A percentile compares a stretch with the other conserved stretches of the same genome.
Evolutionary conservation across 2,329 filamentous ascomycete genomes (phyloP).

Genomic region (Hypoxylon sp.): DNA sequence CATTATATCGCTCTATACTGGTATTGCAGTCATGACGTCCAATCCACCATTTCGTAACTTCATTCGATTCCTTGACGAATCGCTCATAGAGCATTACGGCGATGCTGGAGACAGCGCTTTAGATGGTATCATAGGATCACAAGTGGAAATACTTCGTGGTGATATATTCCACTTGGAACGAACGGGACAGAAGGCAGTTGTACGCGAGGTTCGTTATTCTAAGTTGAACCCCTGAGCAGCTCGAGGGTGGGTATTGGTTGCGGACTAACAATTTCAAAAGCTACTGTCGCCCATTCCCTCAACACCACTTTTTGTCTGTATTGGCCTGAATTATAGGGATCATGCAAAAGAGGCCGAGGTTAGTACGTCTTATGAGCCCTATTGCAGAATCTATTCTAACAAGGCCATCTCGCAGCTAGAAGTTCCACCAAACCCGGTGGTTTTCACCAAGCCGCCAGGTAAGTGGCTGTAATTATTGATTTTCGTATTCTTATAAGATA

Average conservation of each 20-base stretch:
- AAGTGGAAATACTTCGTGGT: conserved; percentile 21
- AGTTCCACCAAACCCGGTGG: conserved; percentile 28
- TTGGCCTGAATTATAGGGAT: conserved; percentile 30
- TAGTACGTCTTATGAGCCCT: not conserved
- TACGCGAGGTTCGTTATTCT: conserved; percentile 9
- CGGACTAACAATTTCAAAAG: conserved; percentile 5
- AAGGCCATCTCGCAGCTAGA: conserved; percentile 1
- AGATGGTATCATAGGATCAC: conserved; percentile 19
- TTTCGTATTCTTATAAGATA: not conserved
- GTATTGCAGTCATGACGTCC: not conserved
- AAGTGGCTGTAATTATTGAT: not conserved
- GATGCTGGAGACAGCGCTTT: conserved; percentile 13
- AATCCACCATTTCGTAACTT: conserved; percentile 20
- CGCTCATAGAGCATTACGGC: conserved; percentile 20
- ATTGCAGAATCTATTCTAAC: not conserved
- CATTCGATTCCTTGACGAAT: conserved; percentile 30
- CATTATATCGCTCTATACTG: not conserved
- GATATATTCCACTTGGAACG: conserved; percentile 8
- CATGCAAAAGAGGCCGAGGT: conserved; percentile 31
- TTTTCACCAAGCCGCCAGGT: conserved; percentile 32
- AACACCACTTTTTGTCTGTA: conserved; percentile 24
- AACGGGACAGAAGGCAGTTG: conserved; percentile 18
- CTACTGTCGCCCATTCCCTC: conserved; percentile 13
- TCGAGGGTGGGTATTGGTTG: not conserved
- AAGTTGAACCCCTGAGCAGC: not conserved